Base-by-base conservation (phyloP, 129 eudicot species). In the Arctium minus region DNA sequence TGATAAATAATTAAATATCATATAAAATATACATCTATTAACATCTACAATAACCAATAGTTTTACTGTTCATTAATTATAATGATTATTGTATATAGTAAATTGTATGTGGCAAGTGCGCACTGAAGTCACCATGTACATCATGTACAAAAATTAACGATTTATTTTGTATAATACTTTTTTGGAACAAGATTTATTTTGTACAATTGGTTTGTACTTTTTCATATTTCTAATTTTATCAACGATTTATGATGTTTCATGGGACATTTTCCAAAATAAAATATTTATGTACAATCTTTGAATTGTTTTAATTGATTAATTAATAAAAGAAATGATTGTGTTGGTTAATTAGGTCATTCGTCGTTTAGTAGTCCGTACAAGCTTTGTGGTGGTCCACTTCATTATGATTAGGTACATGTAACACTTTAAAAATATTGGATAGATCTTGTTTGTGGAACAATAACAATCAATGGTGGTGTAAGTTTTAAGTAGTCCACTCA, bases 341-440 rank as follows among this genome's bases (percentile, higher is more conserved):
- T 22, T 22, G 27, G 32, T 70, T 32, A 80, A 70, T 46, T 68
- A 80, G 71, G 56, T 18, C 50, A 32, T 70, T 44, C 50, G 13
- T 80, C 73, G 17, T 80, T 46, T 17, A 75, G 6, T 79, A 39
- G 71, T 18, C 18, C 73, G 83, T 80, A 80, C 83, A 44, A 70
- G 46, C 77, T 44, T 22, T 48, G 73, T 5, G 82, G 73, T 81
- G 42, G 84, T 37, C 84, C 79, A 56, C 73, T 72, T 18, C 46
- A 27, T 44, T 79, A 70, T 80, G 70, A 80, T 70, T 80, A 17
- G 70, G 46, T 60, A 60, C 9, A 8, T 46, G 32, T 77, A 80
- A 70, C 70, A 12, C 73, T 67, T 37, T 60, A 18, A 60, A 60
- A 60, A 60, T 60, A 60, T 60, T 60, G 3, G 68, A 60, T 60